Evolutionary conservation across 129 eudicot genomes (phyloP).

Genomic region (Chrysanthemum seticuspe): DNA sequence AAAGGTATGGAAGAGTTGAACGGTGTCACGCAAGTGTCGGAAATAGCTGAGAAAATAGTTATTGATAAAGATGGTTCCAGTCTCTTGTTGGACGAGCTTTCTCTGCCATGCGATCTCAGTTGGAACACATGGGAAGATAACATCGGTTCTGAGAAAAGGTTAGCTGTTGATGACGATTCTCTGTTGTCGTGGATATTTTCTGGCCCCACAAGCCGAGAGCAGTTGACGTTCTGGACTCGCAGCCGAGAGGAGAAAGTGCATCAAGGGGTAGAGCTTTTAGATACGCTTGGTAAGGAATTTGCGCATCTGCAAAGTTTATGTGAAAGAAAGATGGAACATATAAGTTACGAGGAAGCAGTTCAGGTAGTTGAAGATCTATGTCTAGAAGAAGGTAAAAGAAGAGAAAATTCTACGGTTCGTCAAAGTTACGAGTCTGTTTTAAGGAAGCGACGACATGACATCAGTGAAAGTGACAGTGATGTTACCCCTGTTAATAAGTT

Average conservation of each 20-base stretch:
- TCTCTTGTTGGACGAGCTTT: constrained; percentile 64
- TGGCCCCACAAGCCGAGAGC: constrained; percentile 68
- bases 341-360: constrained; percentile 71
- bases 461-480: constrained; percentile 51
- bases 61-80: constrained; percentile 58
- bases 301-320: constrained; percentile 63
- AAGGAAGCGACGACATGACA: constrained; percentile 71
- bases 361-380: constrained; percentile 75
- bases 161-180: constrained; percentile 55
- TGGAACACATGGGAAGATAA: constrained; percentile 15
- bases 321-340: constrained; percentile 75
- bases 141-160: constrained; percentile 37
- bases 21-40: constrained; percentile 11
- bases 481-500: constrained; percentile 47
- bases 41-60: constrained; percentile 46
- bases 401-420: constrained; percentile 52
- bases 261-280: constrained; percentile 60
- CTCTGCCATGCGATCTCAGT: constrained; percentile 37
- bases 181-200: constrained; percentile 83
- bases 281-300: constrained; percentile 66
- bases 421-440: constrained; percentile 71
- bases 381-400: constrained; percentile 73
- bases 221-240: constrained; percentile 55
- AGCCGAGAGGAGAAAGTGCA: constrained; percentile 65
- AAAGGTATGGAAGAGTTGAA: constrained; percentile 50